A percentile compares a stretch with the other conserved stretches of the same genome.
Conservation (phyloP, 2,329 filamentous ascomycete genomes). For the Delphinella strobiligena region DNA sequence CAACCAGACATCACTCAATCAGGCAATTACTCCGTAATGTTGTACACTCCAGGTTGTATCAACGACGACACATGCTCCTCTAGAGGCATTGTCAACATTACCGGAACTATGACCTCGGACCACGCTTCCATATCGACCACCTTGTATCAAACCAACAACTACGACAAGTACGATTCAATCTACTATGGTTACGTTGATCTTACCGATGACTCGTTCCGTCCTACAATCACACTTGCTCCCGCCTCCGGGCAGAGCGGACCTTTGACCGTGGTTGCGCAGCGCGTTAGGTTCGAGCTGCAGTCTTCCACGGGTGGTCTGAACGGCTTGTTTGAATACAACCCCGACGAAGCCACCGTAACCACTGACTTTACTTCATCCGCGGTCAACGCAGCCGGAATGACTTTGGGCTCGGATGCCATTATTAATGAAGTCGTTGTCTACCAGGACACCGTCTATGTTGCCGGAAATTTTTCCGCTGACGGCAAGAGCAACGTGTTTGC, state of each 20-base stretch:
- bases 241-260: slow-evolving; percentile 49
- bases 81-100: slow-evolving; percentile 74
- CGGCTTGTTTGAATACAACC: slow-evolving; percentile 80
- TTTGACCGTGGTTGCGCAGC: slow-evolving; percentile 78
- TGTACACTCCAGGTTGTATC: slow-evolving; percentile 86
- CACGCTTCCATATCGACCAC: slow-evolving; percentile 43
- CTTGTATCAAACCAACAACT: slow-evolving; percentile 85
- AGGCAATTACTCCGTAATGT: slow-evolving; percentile 79
- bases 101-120: slow-evolving; percentile 49
- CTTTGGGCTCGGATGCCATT: slow-evolving; percentile 53
- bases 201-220: slow-evolving; percentile 59
- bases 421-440: slow-evolving; percentile 57
- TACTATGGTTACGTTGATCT: slow-evolving; percentile 78
- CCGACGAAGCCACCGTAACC: slow-evolving; percentile 45
- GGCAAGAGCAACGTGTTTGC: slow-evolving; percentile 66
- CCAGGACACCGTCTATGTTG: slow-evolving; percentile 59
- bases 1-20: slow-evolving; percentile 74
- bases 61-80: slow-evolving; percentile 64
- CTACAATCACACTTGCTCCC: slow-evolving; percentile 67
- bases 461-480: slow-evolving; percentile 67
- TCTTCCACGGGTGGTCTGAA: slow-evolving; percentile 72
- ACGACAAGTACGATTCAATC: slow-evolving; percentile 91
- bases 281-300: slow-evolving; percentile 64
- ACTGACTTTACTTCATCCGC: slow-evolving; percentile 58
- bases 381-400: slow-evolving; percentile 63